Evolutionary conservation across 1,139 yeast species (phyloP), one percentile per base, ranked within the genome.

Genomic region (Kazachstania sp.): DNA sequence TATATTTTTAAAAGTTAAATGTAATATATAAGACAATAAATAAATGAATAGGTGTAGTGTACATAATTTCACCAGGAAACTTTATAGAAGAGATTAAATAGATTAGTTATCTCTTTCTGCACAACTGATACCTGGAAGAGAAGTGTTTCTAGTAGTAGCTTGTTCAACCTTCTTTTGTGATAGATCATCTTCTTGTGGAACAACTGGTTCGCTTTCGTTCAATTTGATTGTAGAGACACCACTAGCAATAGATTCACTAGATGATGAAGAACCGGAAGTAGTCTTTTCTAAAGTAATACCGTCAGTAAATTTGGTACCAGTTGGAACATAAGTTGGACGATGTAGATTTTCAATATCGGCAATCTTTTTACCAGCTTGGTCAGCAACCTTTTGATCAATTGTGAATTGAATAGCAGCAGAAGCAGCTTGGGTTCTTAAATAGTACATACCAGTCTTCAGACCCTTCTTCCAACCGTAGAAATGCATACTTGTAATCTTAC

Each of bases 381-480:
- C 62, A 63, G 73, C 74, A 74, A 62, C 81, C 86, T 37, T 48
- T 37, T 54, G 53, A 41, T 56, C 59, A 39, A 87, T 79, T 4
- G 96, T 87, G 60, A 86, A 88, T 68, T 87, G 92, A 56, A 87
- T 88, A 23, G 96, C 95, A 43, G 88, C 79, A 12, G 95, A 74
- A 2, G 97, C 96, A 31, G 96, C 95, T 71, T 84, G 92, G 3
- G 97, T 90, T 66, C 98, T 79, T 63, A 92, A 72, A 67, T 92
- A 92, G 72, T 92, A 92, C 95, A 92, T 90, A 45, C 98, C 98
- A 1, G 98, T 92, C 74, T 92, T 92, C 64, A 92, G 77, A 32
- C 98, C 98, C 72, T 83, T 86, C 69, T 83, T 83, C 98, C 98
- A 92, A 35, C 95, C 95, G 67, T 92, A 86, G 70, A 92, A 92